Evolutionary conservation across 352 stramenopile species (phyloP).

Genomic region (Pythium scleroteichum): DNA sequence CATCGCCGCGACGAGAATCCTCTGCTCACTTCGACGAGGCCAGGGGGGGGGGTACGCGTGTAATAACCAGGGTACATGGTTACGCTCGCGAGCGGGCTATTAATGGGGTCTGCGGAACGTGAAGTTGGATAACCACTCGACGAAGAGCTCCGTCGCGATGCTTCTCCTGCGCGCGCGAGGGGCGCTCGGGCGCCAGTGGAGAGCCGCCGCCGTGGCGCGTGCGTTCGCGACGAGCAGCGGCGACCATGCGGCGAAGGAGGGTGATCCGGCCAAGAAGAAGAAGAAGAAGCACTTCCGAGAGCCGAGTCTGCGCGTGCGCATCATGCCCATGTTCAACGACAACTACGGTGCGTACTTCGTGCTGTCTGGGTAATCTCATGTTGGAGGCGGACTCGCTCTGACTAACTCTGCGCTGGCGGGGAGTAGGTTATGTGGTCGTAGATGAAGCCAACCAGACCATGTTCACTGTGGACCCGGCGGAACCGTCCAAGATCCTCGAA

Average conservation of each 20-base stretch:
- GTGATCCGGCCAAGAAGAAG: conserved; percentile 14
- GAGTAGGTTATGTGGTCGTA: conserved; percentile 71
- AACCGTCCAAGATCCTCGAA: conserved; percentile 58
- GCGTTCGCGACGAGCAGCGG: conserved; percentile 8
- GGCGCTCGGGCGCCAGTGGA: not conserved
- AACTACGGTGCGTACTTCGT: conserved; percentile 77
- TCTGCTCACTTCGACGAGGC: conserved; percentile 1
- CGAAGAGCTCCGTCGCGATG: not conserved
- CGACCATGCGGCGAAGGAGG: not conserved
- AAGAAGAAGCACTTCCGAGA: conserved; percentile 71
- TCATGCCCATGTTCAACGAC: conserved; percentile 82
- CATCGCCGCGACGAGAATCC: conserved; percentile 38
- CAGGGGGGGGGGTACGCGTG: too few species aligned
- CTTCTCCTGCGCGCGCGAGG: not conserved
- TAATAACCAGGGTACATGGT: not conserved
- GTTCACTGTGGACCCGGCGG: conserved; percentile 76
- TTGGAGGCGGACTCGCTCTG: not conserved
- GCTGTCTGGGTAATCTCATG: too few species aligned
- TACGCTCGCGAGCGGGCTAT: not conserved
- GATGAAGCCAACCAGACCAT: conserved; percentile 84
- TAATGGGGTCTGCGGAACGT: conserved; percentile 14
- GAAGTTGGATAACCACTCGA: conserved; percentile 18
- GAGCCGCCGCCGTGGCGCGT: not conserved
- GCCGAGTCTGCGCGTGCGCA: conserved; percentile 77
- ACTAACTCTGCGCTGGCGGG: not conserved